Base-by-base conservation (phyloP, 2,329 filamentous ascomycete species). In the Saccharata proteae region DNA sequence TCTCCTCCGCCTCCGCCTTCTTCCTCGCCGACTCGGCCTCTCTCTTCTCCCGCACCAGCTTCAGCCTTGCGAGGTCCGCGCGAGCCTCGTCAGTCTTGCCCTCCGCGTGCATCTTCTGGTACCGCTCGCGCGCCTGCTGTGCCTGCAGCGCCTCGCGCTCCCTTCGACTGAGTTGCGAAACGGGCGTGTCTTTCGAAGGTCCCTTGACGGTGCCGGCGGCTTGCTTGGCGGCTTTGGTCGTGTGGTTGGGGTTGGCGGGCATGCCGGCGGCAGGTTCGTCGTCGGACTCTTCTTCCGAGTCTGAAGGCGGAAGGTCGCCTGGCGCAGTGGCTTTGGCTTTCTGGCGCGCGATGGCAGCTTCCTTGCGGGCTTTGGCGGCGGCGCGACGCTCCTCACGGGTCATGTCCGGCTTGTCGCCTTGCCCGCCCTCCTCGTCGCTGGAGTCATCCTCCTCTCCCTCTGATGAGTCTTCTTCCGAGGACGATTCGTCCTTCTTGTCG, bases 61-160 rank as follows among this genome's bases (percentile, higher is more conserved):
- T 75, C 48, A 98, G 61, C 34, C 90, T 73, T 37, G 84, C 88
- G 44, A 96, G 52, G 58, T 98, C 90, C 4, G 82, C 78, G 54
- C 83, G 80, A 28, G 88, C 86, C 67, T 94, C 82, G 38, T 98
- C 90, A 26, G 90, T 96, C 74, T 96, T 96, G 48, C 88, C 88
- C 51, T 85, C 80, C 35, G 85, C 82, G 49, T 94, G 88, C 46
- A 94, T 58, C 61, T 92, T 93, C 65, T 84, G 73, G 52, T 93
- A 94, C 43, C 77, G 71, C 65, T 93, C 86, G 56, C 85, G 86
- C 17, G 83, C 84, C 53, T 88, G 80, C 40, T 80, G 77, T 2
- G 86, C 86, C 61, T 93, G 80, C 19, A 90, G 50, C 3, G 86
- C 81, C 63, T 96, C 78, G 13, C 76, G 62, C 62, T 82, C 78